These are phyloP conservation scores for Cryptomeria japonica DNA, from an alignment of 75 land plant species.

Conservation along the genomic window DNA sequence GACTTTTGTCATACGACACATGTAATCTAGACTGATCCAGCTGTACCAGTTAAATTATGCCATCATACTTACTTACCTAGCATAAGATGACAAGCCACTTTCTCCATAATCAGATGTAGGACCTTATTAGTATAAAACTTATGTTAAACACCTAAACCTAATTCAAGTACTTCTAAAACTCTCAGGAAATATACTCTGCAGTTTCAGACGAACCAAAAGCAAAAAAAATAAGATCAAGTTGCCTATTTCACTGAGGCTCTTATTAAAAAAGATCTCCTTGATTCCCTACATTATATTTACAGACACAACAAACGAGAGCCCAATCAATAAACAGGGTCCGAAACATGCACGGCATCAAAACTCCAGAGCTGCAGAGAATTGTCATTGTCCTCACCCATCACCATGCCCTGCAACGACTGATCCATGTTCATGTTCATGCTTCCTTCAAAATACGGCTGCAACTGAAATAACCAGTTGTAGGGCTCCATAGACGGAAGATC, in stretches of 20 bases:
- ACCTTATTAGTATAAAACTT: background rate
- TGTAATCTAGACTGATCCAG: background rate
- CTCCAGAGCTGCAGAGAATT: conserved; percentile 2
- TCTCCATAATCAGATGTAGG: background rate
- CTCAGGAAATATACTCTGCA: background rate
- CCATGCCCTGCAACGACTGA: conserved; percentile 2
- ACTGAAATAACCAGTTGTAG: background rate
- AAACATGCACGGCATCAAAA: conserved; percentile 8
- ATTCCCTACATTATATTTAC: background rate
- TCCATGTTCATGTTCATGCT: background rate
- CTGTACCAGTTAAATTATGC: background rate
- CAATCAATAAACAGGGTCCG: background rate
- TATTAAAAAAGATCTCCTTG: background rate
- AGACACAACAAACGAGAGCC: background rate
- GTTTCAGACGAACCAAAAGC: background rate
- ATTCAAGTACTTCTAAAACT: background rate
- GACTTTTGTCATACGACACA: background rate
- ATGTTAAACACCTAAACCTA: background rate
- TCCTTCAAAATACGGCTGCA: conserved; percentile 3
- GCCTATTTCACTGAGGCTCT: background rate
- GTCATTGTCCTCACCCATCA: conserved; percentile 1
- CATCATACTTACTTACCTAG: background rate
- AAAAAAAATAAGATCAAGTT: background rate
- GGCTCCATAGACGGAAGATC: background rate
- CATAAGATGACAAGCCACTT: background rate